These are phyloP conservation scores for Monosporozyma siamensis DNA, from an alignment of 805 yeast species.

Conservation along the genomic window DNA sequence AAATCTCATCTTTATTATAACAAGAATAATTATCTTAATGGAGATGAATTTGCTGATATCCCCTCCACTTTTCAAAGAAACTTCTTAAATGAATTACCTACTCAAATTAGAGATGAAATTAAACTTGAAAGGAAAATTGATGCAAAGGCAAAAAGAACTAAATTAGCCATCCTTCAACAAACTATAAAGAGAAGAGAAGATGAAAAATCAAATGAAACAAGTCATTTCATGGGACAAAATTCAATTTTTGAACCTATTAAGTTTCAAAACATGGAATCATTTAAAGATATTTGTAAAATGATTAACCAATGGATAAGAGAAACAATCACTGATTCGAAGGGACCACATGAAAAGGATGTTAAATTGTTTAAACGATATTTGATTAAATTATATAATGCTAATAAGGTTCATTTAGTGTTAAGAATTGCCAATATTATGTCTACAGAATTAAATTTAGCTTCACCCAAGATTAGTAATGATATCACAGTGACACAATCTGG, in stretches of 20 bases:
- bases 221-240: slow-evolving; percentile 16
- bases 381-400: slow-evolving; percentile 20
- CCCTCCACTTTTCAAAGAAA: slow-evolving; percentile 38
- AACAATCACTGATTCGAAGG: slow-evolving; percentile 20
- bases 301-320: slow-evolving; percentile 32
- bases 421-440: slow-evolving; percentile 19
- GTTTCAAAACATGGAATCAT: slow-evolving; percentile 29
- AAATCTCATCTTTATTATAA: not conserved
- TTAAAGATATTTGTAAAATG: slow-evolving; percentile 30
- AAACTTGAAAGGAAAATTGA: slow-evolving; percentile 37
- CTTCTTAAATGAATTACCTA: slow-evolving; percentile 57
- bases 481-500: slow-evolving; percentile 1
- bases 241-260: slow-evolving; percentile 23
- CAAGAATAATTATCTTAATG: not conserved
- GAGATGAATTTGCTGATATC: not conserved
- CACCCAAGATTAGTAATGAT: not conserved
- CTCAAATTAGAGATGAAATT: slow-evolving; percentile 55
- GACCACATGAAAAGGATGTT: slow-evolving; percentile 36
- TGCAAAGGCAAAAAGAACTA: slow-evolving; percentile 16
- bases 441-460: slow-evolving; percentile 12
- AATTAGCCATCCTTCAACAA: slow-evolving; percentile 14
- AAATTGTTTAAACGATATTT: slow-evolving; percentile 31
- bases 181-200: slow-evolving; percentile 11
- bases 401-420: slow-evolving; percentile 21
- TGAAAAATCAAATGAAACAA: slow-evolving; percentile 5